A percentile compares a stretch with the other conserved stretches of the same genome.
phyloP scores from a whole-genome alignment of 495 filamentous ascomycete species.

The Tuber umbilicatum region DNA sequence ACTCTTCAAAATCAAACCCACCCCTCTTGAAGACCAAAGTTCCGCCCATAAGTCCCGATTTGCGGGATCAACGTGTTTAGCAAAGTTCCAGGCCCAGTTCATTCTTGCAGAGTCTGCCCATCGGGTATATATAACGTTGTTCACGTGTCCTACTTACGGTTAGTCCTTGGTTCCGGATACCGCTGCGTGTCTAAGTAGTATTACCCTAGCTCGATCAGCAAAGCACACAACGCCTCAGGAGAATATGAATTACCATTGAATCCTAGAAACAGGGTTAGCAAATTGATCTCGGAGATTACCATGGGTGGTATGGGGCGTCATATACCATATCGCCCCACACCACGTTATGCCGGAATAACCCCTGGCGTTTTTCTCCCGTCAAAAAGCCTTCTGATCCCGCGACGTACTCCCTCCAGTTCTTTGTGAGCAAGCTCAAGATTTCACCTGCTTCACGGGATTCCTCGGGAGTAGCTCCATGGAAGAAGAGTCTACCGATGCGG shows the following conservation, averaged over 20 bases:
- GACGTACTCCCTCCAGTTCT: conserved; percentile 70
- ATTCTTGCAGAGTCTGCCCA: conserved; percentile 81
- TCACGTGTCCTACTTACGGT: conserved; percentile 61
- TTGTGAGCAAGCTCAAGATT: conserved; percentile 57
- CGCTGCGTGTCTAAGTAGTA: not conserved
- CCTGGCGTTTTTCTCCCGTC: conserved; percentile 56
- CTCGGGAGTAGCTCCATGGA: conserved; percentile 59
- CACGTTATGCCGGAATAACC: conserved; percentile 64
- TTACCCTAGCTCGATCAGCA: not conserved
- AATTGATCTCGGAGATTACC: not conserved
- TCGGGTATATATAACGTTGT: conserved; percentile 76
- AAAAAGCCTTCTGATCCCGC: conserved; percentile 78
- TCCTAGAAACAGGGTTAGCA: conserved; percentile 14
- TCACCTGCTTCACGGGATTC: conserved; percentile 58
- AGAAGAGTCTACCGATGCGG: conserved; percentile 75
- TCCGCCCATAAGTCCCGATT: conserved; percentile 63
- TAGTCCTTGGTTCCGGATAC: not conserved
- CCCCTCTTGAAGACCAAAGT: conserved; percentile 57
- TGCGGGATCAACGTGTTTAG: conserved; percentile 58
- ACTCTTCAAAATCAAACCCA: conserved; percentile 71
- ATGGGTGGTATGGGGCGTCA: not conserved
- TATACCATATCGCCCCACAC: conserved; percentile 88
- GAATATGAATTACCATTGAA: conserved; percentile 27
- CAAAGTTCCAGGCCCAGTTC: conserved; percentile 76
- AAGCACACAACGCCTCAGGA: conserved; percentile 4